Percentiles rank a stretch among this genome's conserved stretches.
These are phyloP conservation scores for Nemania sp. DNA, from an alignment of 2,329 filamentous ascomycete species.

Conservation along the genomic window DNA sequence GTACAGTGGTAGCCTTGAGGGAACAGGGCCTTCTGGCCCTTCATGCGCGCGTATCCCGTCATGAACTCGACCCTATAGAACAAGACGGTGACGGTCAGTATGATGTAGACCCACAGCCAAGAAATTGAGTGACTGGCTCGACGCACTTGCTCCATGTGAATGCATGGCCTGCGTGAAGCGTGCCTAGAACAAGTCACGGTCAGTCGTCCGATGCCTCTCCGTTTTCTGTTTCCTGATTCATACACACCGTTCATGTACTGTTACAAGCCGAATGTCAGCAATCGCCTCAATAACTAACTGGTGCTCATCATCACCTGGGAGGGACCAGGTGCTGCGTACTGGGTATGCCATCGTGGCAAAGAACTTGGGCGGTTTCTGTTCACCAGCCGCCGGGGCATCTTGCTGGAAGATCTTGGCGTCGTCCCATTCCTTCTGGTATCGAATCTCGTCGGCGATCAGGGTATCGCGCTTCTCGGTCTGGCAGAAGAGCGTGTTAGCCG, in stretches of 20 bases:
- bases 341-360: conserved; percentile 66
- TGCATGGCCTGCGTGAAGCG: conserved; percentile 86
- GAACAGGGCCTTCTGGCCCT: conserved; percentile 72
- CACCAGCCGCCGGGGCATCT: conserved; percentile 78
- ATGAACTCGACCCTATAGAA: conserved; percentile 68
- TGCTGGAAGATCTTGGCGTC: conserved; percentile 79
- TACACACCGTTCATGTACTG: conserved; percentile 64
- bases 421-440: conserved; percentile 83
- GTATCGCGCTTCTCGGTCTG: conserved; percentile 31
- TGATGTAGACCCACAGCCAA: not conserved
- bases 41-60: conserved; percentile 84
- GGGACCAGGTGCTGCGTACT: conserved; percentile 4
- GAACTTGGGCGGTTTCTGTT: conserved; percentile 88
- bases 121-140: not conserved
- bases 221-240: not conserved
- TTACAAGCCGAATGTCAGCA: not conserved
- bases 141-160: conserved; percentile 80
- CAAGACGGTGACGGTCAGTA: not conserved
- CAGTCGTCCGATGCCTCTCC: not conserved
- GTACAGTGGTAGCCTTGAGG: conserved; percentile 23
- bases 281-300: too few species aligned
- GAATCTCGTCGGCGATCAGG: conserved; percentile 28
- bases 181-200: conserved; percentile 38
- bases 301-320: too few species aligned
- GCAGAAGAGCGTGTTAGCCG: conserved; percentile 9